Evolutionary conservation across 176 grass and related monocot species (phyloP).

Genomic region (Chloris gayana): DNA sequence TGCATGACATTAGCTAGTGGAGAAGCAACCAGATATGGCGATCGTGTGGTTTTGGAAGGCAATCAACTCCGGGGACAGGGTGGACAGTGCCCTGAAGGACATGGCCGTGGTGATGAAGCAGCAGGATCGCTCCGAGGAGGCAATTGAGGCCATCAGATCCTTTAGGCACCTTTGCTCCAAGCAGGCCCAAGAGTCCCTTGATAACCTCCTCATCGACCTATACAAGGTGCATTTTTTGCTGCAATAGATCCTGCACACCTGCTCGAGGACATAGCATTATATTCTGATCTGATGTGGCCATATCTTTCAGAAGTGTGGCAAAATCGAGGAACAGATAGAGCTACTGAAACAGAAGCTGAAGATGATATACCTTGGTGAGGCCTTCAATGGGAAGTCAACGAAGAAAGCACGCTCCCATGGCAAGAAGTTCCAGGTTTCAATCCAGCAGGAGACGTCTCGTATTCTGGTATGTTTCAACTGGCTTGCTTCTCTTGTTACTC

Average conservation of each 20-base stretch:
- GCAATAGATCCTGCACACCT: not conserved
- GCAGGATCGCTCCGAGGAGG: constrained; percentile 69
- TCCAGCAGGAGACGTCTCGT: constrained; percentile 83
- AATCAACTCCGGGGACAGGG: constrained; percentile 79
- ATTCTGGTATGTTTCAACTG: constrained; percentile 58
- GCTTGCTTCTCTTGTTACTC: not conserved
- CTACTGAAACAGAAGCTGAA: constrained; percentile 88
- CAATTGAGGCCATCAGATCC: constrained; percentile 83
- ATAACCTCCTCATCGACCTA: constrained; percentile 95
- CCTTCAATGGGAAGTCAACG: constrained; percentile 84
- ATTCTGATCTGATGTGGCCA: not conserved
- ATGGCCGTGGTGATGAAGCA: constrained; percentile 95
- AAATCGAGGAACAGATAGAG: constrained; percentile 82
- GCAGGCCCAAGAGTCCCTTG: constrained; percentile 81
- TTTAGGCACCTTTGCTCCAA: constrained; percentile 90
- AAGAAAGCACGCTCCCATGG: constrained; percentile 94
- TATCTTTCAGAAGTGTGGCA: constrained; percentile 74
- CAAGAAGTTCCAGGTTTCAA: constrained; percentile 97
- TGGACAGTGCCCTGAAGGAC: constrained; percentile 90
- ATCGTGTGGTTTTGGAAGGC: constrained; percentile 98
- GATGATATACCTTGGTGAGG: constrained; percentile 80
- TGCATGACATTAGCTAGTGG: constrained; percentile 60
- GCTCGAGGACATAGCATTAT: not conserved
- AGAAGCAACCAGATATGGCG: constrained; percentile 74
- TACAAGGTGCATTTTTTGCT: constrained; percentile 66